Conservation (phyloP, 805 yeast species). For the Ogataea populi-albae region DNA sequence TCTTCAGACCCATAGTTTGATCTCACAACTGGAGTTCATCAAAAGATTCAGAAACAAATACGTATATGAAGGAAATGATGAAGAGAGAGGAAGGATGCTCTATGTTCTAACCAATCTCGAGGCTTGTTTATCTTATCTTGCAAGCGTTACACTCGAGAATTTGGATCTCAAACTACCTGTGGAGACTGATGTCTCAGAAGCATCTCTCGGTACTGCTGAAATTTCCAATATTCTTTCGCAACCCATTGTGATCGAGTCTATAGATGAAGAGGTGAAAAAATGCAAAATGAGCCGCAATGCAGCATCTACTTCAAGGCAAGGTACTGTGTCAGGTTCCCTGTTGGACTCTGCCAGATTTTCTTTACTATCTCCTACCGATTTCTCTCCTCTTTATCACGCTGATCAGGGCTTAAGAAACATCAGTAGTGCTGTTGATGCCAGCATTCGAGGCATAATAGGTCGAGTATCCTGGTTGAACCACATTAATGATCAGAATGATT, state of each 20-base stretch:
- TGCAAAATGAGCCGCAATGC: constrained; percentile 14
- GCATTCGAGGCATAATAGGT: constrained; percentile 33
- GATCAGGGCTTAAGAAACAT: constrained; percentile 36
- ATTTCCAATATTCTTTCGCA: constrained; percentile 10
- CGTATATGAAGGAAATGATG: constrained; percentile 26
- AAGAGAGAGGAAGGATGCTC: constrained; percentile 32
- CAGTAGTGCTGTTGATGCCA: constrained; percentile 35
- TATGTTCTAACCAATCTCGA: constrained; percentile 37
- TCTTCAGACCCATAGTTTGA: constrained; percentile 27
- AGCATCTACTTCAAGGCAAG: constrained; percentile 1
- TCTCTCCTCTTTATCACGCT: constrained; percentile 30
- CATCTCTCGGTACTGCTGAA: constrained; percentile 6
- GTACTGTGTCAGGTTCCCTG: constrained; percentile 8
- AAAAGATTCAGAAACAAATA: constrained; percentile 33
- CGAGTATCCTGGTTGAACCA: constrained; percentile 31
- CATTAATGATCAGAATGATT: constrained; percentile 5
- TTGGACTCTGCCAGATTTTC: constrained; percentile 14
- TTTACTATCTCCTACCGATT: constrained; percentile 19
- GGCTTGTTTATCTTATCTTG: constrained; percentile 34
- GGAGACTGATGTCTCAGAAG: constrained; percentile 11
- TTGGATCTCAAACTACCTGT: too few species aligned
- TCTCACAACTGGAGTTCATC: constrained; percentile 32
- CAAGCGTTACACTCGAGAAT: constrained; percentile 33
- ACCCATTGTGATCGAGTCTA: constrained; percentile 27
- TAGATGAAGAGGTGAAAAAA: constrained; percentile 25